Percentiles rank a stretch among this genome's conserved stretches.
phyloP scores from a whole-genome alignment of 75 land plant genomes.

The Picea sitchensis region DNA sequence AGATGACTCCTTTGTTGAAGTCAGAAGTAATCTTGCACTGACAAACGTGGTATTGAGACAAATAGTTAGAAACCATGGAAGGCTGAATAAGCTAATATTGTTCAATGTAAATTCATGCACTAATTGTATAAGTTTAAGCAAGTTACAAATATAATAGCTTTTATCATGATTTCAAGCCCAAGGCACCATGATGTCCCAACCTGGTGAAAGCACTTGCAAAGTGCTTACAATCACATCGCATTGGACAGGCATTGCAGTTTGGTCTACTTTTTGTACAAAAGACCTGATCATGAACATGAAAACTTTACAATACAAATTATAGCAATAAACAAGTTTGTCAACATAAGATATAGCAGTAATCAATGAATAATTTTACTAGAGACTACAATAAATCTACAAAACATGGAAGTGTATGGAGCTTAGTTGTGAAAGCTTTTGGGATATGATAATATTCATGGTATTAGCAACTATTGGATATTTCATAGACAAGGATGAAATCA shows the following conservation, averaged over 20 bases:
- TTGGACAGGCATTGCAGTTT: slow-evolving; percentile 91
- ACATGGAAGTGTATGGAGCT: too few relatives aligned
- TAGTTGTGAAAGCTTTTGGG: too few relatives aligned
- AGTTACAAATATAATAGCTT: not conserved
- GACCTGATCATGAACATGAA: slow-evolving; percentile 41
- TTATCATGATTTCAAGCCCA: not conserved
- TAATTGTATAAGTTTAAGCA: not conserved
- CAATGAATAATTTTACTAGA: too few relatives aligned
- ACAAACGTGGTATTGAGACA: not conserved
- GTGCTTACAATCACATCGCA: slow-evolving; percentile 79
- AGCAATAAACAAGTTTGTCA: too few relatives aligned
- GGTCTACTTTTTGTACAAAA: slow-evolving; percentile 88
- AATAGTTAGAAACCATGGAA: not conserved
- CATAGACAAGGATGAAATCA: too few relatives aligned
- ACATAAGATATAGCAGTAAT: too few relatives aligned
- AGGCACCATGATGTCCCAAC: slow-evolving; percentile 17
- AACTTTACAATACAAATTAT: too few relatives aligned
- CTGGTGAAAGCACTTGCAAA: slow-evolving; percentile 89
- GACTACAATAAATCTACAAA: too few relatives aligned
- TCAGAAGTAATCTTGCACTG: slow-evolving; percentile 67
- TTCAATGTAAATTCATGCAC: not conserved
- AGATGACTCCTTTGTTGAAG: slow-evolving; percentile 35
- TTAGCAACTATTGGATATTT: too few relatives aligned
- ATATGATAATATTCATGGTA: too few relatives aligned
- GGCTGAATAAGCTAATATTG: not conserved